These are phyloP conservation scores for Symbiodinium pilosum DNA, from an alignment of 73 alveolate genomes.

Conservation along the genomic window DNA sequence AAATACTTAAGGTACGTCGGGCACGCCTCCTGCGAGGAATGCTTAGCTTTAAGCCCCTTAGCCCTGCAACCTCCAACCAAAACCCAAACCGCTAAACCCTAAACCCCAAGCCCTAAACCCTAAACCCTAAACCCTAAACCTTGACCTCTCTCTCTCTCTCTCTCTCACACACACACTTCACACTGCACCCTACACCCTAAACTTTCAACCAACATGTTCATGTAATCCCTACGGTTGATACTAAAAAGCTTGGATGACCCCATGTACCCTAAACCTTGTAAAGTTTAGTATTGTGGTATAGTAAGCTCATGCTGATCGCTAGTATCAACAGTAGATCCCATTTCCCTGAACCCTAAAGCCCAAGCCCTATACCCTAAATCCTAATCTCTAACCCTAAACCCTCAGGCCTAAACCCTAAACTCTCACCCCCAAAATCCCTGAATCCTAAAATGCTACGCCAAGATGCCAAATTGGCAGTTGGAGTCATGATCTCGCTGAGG, in stretches of 20 bases:
- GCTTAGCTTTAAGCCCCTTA: neutral
- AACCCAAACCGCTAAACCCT: neutral
- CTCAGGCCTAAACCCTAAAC: neutral
- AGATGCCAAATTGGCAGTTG: slow-evolving; percentile 41
- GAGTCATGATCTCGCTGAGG: slow-evolving; percentile 80
- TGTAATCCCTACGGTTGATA: too few species aligned
- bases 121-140: neutral
- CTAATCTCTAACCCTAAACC: neutral
- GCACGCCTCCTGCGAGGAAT: neutral
- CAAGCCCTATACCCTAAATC: neutral
- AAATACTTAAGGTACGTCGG: too few species aligned
- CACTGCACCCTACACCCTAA: too few species aligned
- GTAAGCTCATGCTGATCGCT: too few species aligned
- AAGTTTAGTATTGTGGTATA: too few species aligned
- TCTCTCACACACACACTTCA: too few species aligned
- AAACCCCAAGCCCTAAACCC: neutral
- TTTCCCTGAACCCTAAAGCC: neutral
- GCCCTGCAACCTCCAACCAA: neutral
- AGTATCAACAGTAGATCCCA: too few species aligned
- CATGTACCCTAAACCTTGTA: too few species aligned
- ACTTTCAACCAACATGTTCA: too few species aligned
- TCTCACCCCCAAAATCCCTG: neutral
- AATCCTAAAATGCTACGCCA: neutral
- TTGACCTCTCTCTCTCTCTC: too few species aligned
- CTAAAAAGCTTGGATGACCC: too few species aligned